Evolutionary conservation across 2,329 filamentous ascomycete genomes (phyloP).

Genomic region (Pochonia chlamydosporia): DNA sequence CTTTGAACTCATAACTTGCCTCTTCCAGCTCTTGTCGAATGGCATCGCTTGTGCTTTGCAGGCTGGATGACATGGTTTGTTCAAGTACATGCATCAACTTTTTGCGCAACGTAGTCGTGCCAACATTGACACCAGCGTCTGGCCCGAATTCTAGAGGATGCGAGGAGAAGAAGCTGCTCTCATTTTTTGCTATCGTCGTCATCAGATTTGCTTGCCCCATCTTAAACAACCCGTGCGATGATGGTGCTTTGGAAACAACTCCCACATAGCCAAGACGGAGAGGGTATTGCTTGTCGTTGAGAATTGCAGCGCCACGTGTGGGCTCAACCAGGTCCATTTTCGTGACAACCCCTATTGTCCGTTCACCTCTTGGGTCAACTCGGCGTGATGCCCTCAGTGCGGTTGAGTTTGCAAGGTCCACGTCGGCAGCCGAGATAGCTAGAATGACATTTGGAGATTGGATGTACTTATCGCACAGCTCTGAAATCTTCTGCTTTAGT

Average conservation of each 20-base stretch:
- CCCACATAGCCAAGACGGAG: slow-evolving; percentile 94
- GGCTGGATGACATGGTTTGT: slow-evolving; percentile 90
- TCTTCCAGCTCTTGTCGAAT: slow-evolving; percentile 95
- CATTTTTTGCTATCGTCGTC: slow-evolving; percentile 78
- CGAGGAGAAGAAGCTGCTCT: slow-evolving; percentile 77
- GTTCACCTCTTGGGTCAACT: slow-evolving; percentile 88
- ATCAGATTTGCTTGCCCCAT: slow-evolving; percentile 76
- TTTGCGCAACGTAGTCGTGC: slow-evolving; percentile 81
- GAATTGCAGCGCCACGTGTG: slow-evolving; percentile 66
- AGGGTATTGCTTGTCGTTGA: slow-evolving; percentile 88
- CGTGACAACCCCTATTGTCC: slow-evolving; percentile 97
- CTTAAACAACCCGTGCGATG: slow-evolving; percentile 69
- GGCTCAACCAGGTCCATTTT: slow-evolving; percentile 98
- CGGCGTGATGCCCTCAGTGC: slow-evolving; percentile 82
- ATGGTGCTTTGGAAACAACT: slow-evolving; percentile 80
- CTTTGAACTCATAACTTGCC: slow-evolving; percentile 97
- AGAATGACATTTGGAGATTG: slow-evolving; percentile 93
- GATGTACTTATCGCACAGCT: slow-evolving; percentile 98
- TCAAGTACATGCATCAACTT: slow-evolving; percentile 97
- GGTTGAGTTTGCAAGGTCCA: slow-evolving; percentile 94
- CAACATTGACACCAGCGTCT: slow-evolving; percentile 67
- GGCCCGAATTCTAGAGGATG: slow-evolving; percentile 77
- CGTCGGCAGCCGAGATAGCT: slow-evolving; percentile 94
- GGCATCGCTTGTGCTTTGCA: slow-evolving; percentile 83
- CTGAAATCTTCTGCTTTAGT: slow-evolving; percentile 90